Evolutionary conservation across 139 green algal species (phyloP), one percentile per base, ranked within the genome.

Genomic region (Asterochloris erici): DNA sequence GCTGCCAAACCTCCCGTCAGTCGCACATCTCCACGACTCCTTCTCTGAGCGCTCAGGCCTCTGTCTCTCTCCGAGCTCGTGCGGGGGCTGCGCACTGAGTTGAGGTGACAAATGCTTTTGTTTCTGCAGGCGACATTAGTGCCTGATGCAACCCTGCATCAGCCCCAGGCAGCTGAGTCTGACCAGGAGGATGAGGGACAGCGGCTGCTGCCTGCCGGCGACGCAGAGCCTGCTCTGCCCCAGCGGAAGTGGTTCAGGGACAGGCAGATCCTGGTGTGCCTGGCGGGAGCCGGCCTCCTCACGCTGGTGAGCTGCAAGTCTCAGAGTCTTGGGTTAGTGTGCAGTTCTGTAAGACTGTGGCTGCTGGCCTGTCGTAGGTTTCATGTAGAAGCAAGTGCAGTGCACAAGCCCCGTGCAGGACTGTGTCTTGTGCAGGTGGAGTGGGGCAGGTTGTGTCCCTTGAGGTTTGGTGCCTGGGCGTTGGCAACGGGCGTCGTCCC

Each of bases 161-260:
- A 71, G 66, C 19, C 66, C 10, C 66, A 71, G 19, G 17, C 66
- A 26, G 9, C 21, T 26, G 66, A 71, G 66, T 24, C 21, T 24
- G 21, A 71, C 21, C 66, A 71, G 11, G 60, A 80, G 9, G 23
- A 13, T 70, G 76, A 80, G 26, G 9, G 10, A 54, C 60, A 70
- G 23, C 54, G 68, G 23, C 24, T 80, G 54, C 23, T 80, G 60
- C 76, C 60, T 60, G 54, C 68, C 24, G 10, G 14, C 12, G 27
- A 64, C 4, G 21, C 68, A 1, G 60, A 80, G 23, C 13, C 76
- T 69, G 76, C 61, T 17, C n/a, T 70, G 76, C 76, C 76, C 0
- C 38, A 54, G 38, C 38, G 38, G 38, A 54, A 54, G 38, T 80
- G 76, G 76, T 80, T 60, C 24, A 80, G 38, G 60, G 60, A 80